Conservation (phyloP, 2,329 filamentous ascomycete genomes). For the Sphaerulina populicola region DNA sequence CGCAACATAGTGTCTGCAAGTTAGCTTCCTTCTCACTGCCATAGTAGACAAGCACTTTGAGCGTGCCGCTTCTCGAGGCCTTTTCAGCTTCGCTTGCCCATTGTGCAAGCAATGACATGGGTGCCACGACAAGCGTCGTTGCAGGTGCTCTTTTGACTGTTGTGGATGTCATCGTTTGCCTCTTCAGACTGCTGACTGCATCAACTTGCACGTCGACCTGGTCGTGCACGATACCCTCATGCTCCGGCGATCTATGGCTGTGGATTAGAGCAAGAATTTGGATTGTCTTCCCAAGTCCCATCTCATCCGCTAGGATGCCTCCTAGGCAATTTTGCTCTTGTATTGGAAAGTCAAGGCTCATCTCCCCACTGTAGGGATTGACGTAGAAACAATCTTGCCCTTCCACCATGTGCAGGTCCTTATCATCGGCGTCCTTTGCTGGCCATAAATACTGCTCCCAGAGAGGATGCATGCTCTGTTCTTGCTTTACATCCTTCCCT, state of each 20-base stretch:
- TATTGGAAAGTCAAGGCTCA: constrained; percentile 81
- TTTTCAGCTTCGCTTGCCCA: constrained; percentile 95
- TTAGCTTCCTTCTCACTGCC: constrained; percentile 75
- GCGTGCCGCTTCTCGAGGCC: constrained; percentile 71
- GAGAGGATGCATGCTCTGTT: constrained; percentile 85
- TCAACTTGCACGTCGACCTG: constrained; percentile 23
- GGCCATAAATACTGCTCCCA: constrained; percentile 98
- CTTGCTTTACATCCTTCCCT: constrained; percentile 55
- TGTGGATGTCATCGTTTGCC: constrained; percentile 51
- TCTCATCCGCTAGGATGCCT: constrained; percentile 89
- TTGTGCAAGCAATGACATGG: constrained; percentile 91
- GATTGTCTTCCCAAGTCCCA: constrained; percentile 97
- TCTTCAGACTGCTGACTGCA: constrained; percentile 54
- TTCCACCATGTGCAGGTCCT: constrained; percentile 57
- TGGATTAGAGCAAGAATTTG: constrained; percentile 95
- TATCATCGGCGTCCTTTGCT: constrained; percentile 74
- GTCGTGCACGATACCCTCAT: constrained; percentile 24
- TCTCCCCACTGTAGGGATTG: constrained; percentile 91
- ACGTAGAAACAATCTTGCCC: constrained; percentile 75
- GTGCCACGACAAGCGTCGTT: constrained; percentile 90
- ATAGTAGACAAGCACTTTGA: constrained; percentile 86
- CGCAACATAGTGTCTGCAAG: constrained; percentile 68
- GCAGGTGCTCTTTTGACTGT: constrained; percentile 63
- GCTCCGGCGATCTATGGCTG: constrained; percentile 55
- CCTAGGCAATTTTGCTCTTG: constrained; percentile 94